phyloP scores from a whole-genome alignment of 202 grass and related monocot genomes.

The Musa balbisiana region DNA sequence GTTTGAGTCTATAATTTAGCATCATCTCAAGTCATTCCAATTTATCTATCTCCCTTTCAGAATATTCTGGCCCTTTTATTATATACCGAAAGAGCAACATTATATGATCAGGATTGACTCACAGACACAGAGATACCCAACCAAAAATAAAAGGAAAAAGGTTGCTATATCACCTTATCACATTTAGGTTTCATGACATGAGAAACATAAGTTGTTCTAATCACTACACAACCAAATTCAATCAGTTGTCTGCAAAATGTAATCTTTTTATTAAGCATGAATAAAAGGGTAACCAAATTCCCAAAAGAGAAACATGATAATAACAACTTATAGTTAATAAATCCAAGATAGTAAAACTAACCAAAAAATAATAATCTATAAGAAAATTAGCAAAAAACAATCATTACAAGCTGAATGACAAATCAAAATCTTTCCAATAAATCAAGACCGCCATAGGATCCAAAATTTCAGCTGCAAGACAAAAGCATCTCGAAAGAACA shows the following conservation, averaged over 20 bases:
- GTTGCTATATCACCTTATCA: too few species aligned
- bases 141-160: too few species aligned
- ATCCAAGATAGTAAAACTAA: not conserved
- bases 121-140: too few species aligned
- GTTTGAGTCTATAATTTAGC: too few species aligned
- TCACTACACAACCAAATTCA: too few species aligned
- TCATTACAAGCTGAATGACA: not conserved
- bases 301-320: not conserved
- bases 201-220: too few species aligned
- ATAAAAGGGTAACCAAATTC: not conserved
- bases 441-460: not conserved
- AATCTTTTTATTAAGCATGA: not conserved
- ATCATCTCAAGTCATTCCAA: too few species aligned
- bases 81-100: too few species aligned
- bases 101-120: too few species aligned
- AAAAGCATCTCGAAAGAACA: constrained; percentile 9
- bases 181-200: too few species aligned
- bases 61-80: too few species aligned
- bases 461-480: not conserved
- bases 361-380: not conserved
- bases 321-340: not conserved
- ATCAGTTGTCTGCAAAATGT: not conserved
- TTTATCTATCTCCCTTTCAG: too few species aligned
- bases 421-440: not conserved
- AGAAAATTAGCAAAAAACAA: not conserved